Evolutionary conservation across 805 yeast genomes (phyloP), one percentile per base, ranked within the genome.

Genomic region (Saccharomyces jurei): DNA sequence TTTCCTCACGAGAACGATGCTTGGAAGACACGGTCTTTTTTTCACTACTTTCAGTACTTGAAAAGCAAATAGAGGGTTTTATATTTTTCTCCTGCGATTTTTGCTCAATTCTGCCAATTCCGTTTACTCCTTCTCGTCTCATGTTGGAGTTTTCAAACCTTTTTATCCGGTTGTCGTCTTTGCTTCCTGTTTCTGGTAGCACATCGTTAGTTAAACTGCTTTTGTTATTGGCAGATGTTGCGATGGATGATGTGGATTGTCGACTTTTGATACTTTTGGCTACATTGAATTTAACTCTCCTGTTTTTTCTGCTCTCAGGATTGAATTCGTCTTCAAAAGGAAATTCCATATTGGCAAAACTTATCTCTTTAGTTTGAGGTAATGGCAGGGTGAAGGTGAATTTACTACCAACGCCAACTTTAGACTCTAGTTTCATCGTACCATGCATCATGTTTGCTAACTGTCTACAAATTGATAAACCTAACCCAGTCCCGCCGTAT

Each of bases 401-500:
- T 10, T 83, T 84, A 1, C 96, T 86, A 0, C 99, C 99, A 26
- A 81, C 77, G 0, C 96, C 97, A 22, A 87, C 79, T 28, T 78
- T 76, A 0, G 96, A 86, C 54, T 85, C 78, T 51, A 94, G 70
- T 1, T 82, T 79, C 71, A 94, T 80, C 0, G 89, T 82, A 54
- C 99, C 97, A 54, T 83, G 79, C 98, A 92, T 92, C 82, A 91
- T 81, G 36, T 79, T 80, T 0, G 97, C 96, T 56, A 94, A 79
- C 70, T 92, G 97, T 56, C 89, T 77, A 71, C 97, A 94, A 64
- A 92, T 92, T 0, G 85, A 80, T 48, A 92, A 77, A 0, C 99
- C 99, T 50, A 92, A 75, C 1, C 98, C 99, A 0, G 97, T 94
- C 60, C 99, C 99, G 55, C 98, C 97, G 65, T 87, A 85, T 54